Evolutionary conservation across 2,329 filamentous ascomycete genomes (phyloP).

Genomic region (Polytolypa hystricis): DNA sequence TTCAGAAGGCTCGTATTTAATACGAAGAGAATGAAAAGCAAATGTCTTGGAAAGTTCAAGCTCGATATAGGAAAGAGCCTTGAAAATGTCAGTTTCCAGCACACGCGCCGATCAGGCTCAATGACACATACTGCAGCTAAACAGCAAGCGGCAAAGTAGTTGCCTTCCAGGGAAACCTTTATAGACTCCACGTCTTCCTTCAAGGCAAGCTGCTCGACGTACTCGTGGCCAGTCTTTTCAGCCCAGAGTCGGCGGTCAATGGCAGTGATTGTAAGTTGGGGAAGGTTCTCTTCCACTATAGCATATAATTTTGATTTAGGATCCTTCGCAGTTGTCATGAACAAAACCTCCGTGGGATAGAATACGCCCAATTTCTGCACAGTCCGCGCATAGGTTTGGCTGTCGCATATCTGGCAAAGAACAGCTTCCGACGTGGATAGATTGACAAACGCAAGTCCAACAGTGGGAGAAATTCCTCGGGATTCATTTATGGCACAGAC

Average conservation of each 20-base stretch:
- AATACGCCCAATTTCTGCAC: constrained; percentile 77
- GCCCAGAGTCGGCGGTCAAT: constrained; percentile 76
- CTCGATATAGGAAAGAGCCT: constrained; percentile 77
- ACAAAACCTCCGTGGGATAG: constrained; percentile 66
- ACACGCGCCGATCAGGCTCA: background rate
- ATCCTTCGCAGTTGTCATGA: constrained; percentile 61
- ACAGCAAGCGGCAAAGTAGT: constrained; percentile 74
- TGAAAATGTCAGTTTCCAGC: constrained; percentile 10
- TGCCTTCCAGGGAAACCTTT: constrained; percentile 67
- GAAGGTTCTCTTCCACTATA: constrained; percentile 61
- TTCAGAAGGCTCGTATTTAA: constrained; percentile 78
- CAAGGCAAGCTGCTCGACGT: constrained; percentile 69
- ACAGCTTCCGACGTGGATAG: constrained; percentile 72
- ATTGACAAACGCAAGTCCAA: constrained; percentile 82
- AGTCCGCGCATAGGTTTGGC: constrained; percentile 79
- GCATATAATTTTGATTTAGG: constrained; percentile 62
- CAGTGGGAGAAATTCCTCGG: constrained; percentile 70
- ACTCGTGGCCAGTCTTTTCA: constrained; percentile 64
- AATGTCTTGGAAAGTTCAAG: constrained; percentile 58
- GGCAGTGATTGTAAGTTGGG: constrained; percentile 49
- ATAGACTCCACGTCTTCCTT: constrained; percentile 68
- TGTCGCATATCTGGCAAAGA: constrained; percentile 85
- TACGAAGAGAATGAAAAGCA: constrained; percentile 65
- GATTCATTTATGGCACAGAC: constrained; percentile 85
- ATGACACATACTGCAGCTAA: constrained; percentile 63